Evolutionary conservation across 108 stramenopile species (phyloP), one percentile per base, ranked within the genome.

Genomic region (Discostella stelligeroides): DNA sequence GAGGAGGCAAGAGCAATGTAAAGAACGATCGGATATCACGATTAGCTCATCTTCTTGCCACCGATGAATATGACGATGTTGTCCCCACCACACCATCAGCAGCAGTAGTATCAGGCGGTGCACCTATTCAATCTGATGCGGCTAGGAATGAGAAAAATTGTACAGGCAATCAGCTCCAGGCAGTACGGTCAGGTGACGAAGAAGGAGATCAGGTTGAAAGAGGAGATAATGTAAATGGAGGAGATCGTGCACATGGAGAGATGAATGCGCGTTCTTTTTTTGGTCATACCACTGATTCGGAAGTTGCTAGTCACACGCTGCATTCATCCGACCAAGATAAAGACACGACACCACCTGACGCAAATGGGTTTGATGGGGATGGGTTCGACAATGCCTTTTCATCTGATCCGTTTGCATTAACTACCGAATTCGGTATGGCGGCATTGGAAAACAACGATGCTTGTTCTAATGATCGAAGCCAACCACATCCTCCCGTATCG

Each of bases 381-480:
- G 49, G 13, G 21, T 20, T 51, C 0, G 21, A 41, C n/a, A n/a
- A 65, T 39, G 61, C 68, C 21, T 76, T 76, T 76, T 60, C 14
- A 63, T 38, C 63, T 0, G 76, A 78, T 61, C 68, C 76, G 7
- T 34, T 34, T 34, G 34, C 34, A 34, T 34, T 6, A 6, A 34
- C 34, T 34, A 6, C 34, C 34, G 34, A 34, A 6, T 34, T 34
- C 34, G 34, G 34, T 34, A 34, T 34, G 34, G 34, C 34, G 5
- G 6, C 6, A 5, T 34, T 6, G 34, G 3, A 3, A 6, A 34
- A 34, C 38, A 5, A 71, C 58, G 68, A 63, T 27, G 30, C 42
- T 42, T 21, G 27, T 21, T 41, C 27, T 39, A 38, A 64, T 37
- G 63, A 68, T 60, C 24, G 37, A 6, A 34, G 34, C 34, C 34